Evolutionary conservation across 1,139 yeast genomes (phyloP).

Genomic region (Petasospora rhodanensis): DNA sequence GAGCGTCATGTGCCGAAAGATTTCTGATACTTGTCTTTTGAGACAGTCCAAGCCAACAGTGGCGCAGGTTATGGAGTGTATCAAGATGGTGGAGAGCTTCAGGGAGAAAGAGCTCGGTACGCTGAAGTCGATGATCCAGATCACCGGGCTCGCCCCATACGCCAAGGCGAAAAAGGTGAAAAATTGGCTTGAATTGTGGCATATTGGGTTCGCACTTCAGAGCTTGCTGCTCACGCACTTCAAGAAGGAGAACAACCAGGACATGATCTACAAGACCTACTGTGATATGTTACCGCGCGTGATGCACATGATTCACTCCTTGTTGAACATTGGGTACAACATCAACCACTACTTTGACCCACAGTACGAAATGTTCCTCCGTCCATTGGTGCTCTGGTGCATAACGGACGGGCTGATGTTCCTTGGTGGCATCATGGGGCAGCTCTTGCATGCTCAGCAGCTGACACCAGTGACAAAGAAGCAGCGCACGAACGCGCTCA

Average conservation of each 20-base stretch:
- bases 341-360: slow-evolving; percentile 17
- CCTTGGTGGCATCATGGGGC: slow-evolving; percentile 5
- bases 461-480: slow-evolving; percentile 3
- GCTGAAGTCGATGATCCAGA: slow-evolving; percentile 25
- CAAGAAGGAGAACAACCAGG: slow-evolving; percentile 6
- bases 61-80: slow-evolving; percentile 26
- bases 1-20: slow-evolving; percentile 27
- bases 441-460: slow-evolving; percentile 13
- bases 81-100: slow-evolving; percentile 29
- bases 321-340: slow-evolving; percentile 19
- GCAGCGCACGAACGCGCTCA: slow-evolving; percentile 6
- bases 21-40: slow-evolving; percentile 27
- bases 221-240: slow-evolving; percentile 12
- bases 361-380: slow-evolving; percentile 12
- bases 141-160: slow-evolving; percentile 7
- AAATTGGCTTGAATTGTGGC: slow-evolving; percentile 16
- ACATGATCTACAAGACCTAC: slow-evolving; percentile 8
- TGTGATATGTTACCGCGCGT: slow-evolving; percentile 2
- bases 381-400: slow-evolving; percentile 10
- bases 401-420: slow-evolving; percentile 8
- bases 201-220: slow-evolving; percentile 10
- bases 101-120: slow-evolving; percentile 26
- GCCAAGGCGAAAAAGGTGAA: slow-evolving; percentile 16
- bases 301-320: slow-evolving; percentile 13
- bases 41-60: slow-evolving; percentile 26